These are phyloP conservation scores for Apiotrichum veenhuisii DNA, from an alignment of 1,284 basidiomycete species.

Conservation along the genomic window DNA sequence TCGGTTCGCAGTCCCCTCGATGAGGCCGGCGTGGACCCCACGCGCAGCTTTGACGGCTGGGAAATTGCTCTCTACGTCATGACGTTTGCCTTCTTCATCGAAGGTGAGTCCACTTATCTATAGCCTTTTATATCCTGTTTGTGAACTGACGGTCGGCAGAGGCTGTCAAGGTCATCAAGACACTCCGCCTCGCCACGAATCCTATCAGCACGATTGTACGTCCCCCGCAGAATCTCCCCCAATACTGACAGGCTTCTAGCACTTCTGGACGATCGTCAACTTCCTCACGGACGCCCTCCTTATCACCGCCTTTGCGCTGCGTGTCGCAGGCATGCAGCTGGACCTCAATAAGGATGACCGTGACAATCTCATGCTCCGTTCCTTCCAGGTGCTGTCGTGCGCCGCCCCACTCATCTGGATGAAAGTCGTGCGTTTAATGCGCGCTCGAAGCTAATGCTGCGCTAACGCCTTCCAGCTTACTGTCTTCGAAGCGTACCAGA, in stretches of 20 bases:
- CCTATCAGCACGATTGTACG: conserved; percentile 37
- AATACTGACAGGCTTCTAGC: conserved; percentile 51
- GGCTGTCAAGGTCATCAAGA: conserved; percentile 57
- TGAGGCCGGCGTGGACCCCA: conserved; percentile 38
- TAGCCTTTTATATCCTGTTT: too few species aligned
- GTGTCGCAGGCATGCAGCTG: conserved; percentile 60
- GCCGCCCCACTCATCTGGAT: conserved; percentile 86
- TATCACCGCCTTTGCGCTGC: conserved; percentile 67
- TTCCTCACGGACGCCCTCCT: conserved; percentile 69
- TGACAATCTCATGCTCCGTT: conserved; percentile 57
- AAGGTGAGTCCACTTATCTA: conserved; percentile 65
- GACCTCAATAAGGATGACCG: conserved; percentile 49
- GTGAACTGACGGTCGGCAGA: conserved; percentile 20
- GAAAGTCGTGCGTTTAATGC: conserved; percentile 74
- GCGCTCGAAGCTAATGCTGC: too few species aligned
- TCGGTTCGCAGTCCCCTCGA: conserved; percentile 58
- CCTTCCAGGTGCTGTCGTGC: conserved; percentile 82
- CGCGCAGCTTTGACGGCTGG: conserved; percentile 63
- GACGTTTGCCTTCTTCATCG: conserved; percentile 68
- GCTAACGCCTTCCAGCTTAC: conserved; percentile 22
- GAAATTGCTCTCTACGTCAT: conserved; percentile 73
- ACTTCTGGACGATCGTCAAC: conserved; percentile 74
- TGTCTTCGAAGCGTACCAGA: conserved; percentile 60
- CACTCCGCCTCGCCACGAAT: conserved; percentile 37
- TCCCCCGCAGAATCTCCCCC: not conserved